Conservation (phyloP, 2,329 filamentous ascomycete genomes). For the Stromatinia cepivora region DNA sequence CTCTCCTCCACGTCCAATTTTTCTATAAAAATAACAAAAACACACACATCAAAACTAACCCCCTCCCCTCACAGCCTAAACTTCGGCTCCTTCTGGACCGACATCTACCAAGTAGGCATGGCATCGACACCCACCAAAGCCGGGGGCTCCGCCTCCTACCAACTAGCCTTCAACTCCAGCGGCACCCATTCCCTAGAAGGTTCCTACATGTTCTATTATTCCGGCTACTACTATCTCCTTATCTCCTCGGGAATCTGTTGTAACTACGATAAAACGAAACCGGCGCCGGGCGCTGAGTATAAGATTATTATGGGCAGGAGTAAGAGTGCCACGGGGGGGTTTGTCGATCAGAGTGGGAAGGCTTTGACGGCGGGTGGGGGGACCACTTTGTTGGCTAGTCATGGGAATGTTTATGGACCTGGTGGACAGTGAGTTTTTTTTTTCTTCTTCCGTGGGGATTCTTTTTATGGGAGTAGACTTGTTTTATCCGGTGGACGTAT, state of each 20-base stretch:
- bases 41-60: neutral
- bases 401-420: conserved; percentile 62
- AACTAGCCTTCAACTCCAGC: conserved; percentile 55
- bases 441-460: neutral
- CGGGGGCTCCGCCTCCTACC: conserved; percentile 41
- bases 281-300: conserved; percentile 37
- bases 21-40: neutral
- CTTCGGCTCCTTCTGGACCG: conserved; percentile 69
- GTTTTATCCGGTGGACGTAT: too few species aligned
- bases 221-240: conserved; percentile 63
- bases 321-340: conserved; percentile 60
- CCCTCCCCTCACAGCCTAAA: conserved; percentile 43
- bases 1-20: too few species aligned
- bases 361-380: conserved; percentile 59
- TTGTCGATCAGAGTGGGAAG: conserved; percentile 56
- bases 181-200: conserved; percentile 58
- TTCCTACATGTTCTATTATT: conserved; percentile 54
- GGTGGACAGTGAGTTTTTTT: conserved; percentile 53
- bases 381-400: conserved; percentile 59
- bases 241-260: conserved; percentile 63
- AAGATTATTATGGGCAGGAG: conserved; percentile 51
- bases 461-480: too few species aligned
- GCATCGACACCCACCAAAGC: conserved; percentile 40
- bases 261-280: conserved; percentile 55
- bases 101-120: conserved; percentile 61